Conservation (phyloP, 169 alveolate genomes). For the Babesia ovata region DNA sequence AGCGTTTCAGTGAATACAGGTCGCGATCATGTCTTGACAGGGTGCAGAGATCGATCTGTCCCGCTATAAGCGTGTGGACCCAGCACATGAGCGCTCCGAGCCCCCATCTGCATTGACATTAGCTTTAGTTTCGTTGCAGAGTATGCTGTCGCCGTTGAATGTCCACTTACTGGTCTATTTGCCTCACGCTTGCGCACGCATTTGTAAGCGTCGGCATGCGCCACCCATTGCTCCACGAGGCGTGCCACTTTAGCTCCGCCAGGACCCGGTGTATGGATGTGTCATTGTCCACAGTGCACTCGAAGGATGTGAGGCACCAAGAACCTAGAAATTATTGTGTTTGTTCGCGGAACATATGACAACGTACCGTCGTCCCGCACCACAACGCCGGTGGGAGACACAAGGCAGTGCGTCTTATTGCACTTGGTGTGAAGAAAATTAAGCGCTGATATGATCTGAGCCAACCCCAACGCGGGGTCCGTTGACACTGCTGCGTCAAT, state of each 20-base stretch:
- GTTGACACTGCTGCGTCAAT: slow-evolving; percentile 56
- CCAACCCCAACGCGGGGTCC: slow-evolving; percentile 67
- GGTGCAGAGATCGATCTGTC: slow-evolving; percentile 30
- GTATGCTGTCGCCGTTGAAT: neutral
- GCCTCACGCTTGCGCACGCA: slow-evolving; percentile 12
- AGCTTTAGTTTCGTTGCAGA: neutral
- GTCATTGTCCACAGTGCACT: slow-evolving; percentile 44
- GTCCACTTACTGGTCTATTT: slow-evolving; percentile 55
- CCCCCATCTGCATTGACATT: slow-evolving; percentile 41
- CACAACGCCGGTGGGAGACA: slow-evolving; percentile 67
- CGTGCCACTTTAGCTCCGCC: slow-evolving; percentile 52
- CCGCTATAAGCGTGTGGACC: slow-evolving; percentile 54
- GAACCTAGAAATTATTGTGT: slow-evolving; percentile 40
- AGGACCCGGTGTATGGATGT: slow-evolving; percentile 28
- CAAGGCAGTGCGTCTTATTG: slow-evolving; percentile 59
- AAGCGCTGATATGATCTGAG: slow-evolving; percentile 70
- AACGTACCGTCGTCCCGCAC: slow-evolving; percentile 69
- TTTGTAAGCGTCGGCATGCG: slow-evolving; percentile 16
- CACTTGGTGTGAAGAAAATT: slow-evolving; percentile 66
- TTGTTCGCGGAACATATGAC: neutral
- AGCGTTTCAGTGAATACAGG: slow-evolving; percentile 23
- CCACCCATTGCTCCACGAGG: slow-evolving; percentile 62
- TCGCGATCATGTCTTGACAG: slow-evolving; percentile 44
- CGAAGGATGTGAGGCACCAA: slow-evolving; percentile 61
- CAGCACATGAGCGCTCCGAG: slow-evolving; percentile 68